Conservation (phyloP, 1,284 basidiomycete genomes). For the Vanrija pseudolonga region DNA sequence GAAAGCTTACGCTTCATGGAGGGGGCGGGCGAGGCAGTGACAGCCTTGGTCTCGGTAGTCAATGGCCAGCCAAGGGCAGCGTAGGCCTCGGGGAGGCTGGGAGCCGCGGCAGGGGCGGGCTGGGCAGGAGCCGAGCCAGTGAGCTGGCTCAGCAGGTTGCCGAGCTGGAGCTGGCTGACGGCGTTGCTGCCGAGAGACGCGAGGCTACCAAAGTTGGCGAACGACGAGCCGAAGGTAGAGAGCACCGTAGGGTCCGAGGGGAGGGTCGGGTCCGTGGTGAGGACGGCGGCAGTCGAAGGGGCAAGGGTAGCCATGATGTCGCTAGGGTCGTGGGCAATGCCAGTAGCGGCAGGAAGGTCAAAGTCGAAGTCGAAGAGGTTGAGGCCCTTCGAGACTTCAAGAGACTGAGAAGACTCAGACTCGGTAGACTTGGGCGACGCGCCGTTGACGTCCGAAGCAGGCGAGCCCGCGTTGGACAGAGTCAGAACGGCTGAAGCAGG, state of each 20-base stretch:
- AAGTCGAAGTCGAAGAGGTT: constrained; percentile 21
- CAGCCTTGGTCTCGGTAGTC: constrained; percentile 6
- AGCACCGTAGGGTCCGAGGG: constrained; percentile 25
- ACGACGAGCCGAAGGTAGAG: constrained; percentile 25
- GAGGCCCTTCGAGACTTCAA: constrained; percentile 20
- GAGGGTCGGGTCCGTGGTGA: constrained; percentile 12
- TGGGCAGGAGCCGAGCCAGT: constrained; percentile 1
- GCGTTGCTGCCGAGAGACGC: constrained; percentile 25
- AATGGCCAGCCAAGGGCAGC: constrained; percentile 22
- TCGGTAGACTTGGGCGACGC: constrained; percentile 27
- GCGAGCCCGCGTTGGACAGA: constrained; percentile 7
- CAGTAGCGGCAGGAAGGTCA: constrained; percentile 19
- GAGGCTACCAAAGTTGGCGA: constrained; percentile 25
- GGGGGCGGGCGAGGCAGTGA: constrained; percentile 1
- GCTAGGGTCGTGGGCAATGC: constrained; percentile 29
- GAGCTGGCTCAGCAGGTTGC: constrained; percentile 20
- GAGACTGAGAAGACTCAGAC: constrained; percentile 34
- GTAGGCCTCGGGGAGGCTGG: constrained; percentile 13
- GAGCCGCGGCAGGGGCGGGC: constrained; percentile 1
- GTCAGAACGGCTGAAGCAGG: constrained; percentile 11
- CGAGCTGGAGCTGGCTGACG: constrained; percentile 24
- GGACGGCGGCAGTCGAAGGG: constrained; percentile 6
- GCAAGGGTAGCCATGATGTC: constrained; percentile 20
- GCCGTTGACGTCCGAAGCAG: constrained; percentile 11
- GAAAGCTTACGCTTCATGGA: constrained; percentile 36